Conservation (phyloP, 2,329 filamentous ascomycete genomes). For the Microcyclospora tardicrescens region DNA sequence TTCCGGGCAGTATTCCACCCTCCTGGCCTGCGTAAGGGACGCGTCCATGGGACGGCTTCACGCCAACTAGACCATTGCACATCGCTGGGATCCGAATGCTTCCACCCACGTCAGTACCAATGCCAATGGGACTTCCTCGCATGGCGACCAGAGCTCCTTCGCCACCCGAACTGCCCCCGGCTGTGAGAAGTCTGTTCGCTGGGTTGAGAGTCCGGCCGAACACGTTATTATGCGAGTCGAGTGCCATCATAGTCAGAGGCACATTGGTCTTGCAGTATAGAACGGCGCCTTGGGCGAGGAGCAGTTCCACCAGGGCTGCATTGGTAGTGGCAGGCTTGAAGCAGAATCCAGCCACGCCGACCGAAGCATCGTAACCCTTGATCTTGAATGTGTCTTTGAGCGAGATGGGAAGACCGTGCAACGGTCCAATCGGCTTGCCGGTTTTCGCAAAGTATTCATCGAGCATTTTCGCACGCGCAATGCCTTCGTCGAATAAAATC, state of each 20-base stretch:
- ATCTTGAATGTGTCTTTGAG: conserved; percentile 26
- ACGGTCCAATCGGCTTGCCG: conserved; percentile 27
- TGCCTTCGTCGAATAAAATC: conserved; percentile 25
- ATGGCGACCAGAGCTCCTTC: conserved; percentile 40
- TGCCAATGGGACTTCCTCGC: conserved; percentile 36
- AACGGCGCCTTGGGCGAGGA: conserved; percentile 36
- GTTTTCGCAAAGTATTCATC: conserved; percentile 26
- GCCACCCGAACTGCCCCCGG: conserved; percentile 41
- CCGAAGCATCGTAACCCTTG: conserved; percentile 24
- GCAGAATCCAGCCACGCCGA: conserved; percentile 30
- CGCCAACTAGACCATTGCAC: conserved; percentile 37
- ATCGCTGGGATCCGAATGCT: conserved; percentile 39
- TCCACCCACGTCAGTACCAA: conserved; percentile 44
- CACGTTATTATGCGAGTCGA: conserved; percentile 41
- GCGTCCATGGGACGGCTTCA: conserved; percentile 34
- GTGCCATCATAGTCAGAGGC: conserved; percentile 40
- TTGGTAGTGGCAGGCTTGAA: conserved; percentile 29
- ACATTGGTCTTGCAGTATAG: conserved; percentile 43
- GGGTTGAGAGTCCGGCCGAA: conserved; percentile 38
- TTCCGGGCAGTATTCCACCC: conserved; percentile 33
- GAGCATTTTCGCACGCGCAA: conserved; percentile 27
- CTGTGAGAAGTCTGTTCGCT: conserved; percentile 34
- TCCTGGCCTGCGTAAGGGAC: conserved; percentile 42
- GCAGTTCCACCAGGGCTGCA: conserved; percentile 30
- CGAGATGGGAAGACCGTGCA: conserved; percentile 30